Conservation (phyloP, 805 yeast species). For the Kregervanrija pseudodelftensis region DNA sequence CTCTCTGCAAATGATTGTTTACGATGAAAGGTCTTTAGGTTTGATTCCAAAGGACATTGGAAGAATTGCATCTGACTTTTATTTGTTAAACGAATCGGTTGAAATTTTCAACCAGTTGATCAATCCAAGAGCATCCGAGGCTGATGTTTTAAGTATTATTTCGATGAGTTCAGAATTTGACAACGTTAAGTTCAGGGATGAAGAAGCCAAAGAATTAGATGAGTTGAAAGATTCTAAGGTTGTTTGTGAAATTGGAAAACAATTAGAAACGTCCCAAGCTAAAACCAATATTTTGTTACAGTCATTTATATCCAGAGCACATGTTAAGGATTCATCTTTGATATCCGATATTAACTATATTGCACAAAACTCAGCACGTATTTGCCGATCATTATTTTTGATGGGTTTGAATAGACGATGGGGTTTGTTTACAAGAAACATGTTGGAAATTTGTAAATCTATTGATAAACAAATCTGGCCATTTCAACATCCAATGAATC, state of each 20-base stretch:
- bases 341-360: constrained; percentile 85
- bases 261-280: constrained; percentile 66
- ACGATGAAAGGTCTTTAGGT: constrained; percentile 76
- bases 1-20: constrained; percentile 84
- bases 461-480: constrained; percentile 85
- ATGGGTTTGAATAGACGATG: constrained; percentile 85
- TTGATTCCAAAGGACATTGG: constrained; percentile 86
- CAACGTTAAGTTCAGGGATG: constrained; percentile 79
- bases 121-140: constrained; percentile 82
- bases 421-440: constrained; percentile 72
- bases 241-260: constrained; percentile 80
- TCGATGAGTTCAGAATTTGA: constrained; percentile 94
- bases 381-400: constrained; percentile 82
- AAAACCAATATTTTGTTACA: constrained; percentile 85
- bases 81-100: constrained; percentile 73
- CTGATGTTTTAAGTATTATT: constrained; percentile 81
- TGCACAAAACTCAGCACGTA: constrained; percentile 92
- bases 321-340: constrained; percentile 71
- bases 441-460: constrained; percentile 79
- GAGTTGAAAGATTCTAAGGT: constrained; percentile 49
- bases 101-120: constrained; percentile 84
- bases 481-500: constrained; percentile 82
- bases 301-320: constrained; percentile 73
- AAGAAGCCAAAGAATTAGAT: constrained; percentile 71
- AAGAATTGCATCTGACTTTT: constrained; percentile 90